Percentiles rank a stretch among this genome's conserved stretches.
phyloP scores from a whole-genome alignment of 2,329 filamentous ascomycete genomes.

The Fusarium sp. region DNA sequence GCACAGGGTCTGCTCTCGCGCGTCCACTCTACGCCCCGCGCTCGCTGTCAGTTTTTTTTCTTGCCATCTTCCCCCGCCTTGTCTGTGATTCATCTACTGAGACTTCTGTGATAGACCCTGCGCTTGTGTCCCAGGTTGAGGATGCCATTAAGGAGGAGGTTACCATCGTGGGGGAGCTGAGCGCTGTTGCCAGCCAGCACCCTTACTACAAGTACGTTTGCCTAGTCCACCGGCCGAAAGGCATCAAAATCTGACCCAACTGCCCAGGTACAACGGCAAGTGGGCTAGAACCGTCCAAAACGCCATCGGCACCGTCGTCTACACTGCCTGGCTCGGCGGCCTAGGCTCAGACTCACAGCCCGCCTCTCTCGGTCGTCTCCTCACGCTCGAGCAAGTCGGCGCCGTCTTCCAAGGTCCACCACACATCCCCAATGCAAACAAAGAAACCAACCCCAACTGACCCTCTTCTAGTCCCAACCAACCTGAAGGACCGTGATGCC shows the following conservation, averaged over 20 bases:
- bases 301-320: constrained; percentile 70
- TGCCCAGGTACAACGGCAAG: constrained; percentile 77
- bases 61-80: not conserved
- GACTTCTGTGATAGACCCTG: constrained; percentile 60
- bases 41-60: constrained; percentile 58
- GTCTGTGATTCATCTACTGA: not conserved
- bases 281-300: constrained; percentile 90
- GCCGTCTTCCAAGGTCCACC: constrained; percentile 76
- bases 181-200: constrained; percentile 80
- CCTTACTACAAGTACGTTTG: constrained; percentile 90
- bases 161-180: constrained; percentile 76
- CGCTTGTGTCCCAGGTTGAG: constrained; percentile 77
- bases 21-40: constrained; percentile 86
- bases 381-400: constrained; percentile 91
- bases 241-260: constrained; percentile 14
- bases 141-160: constrained; percentile 79
- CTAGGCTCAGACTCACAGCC: constrained; percentile 66
- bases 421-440: not conserved
- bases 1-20: constrained; percentile 87
- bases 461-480: constrained; percentile 81
- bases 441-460: constrained; percentile 6
- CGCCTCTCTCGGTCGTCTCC: constrained; percentile 72
- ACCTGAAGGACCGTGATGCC: constrained; percentile 87
- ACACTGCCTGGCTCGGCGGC: constrained; percentile 83
- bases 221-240: not conserved